Evolutionary conservation across 225 moss, liverwort and hornwort genomes (phyloP).

Genomic region (Polytrichum formosum): DNA sequence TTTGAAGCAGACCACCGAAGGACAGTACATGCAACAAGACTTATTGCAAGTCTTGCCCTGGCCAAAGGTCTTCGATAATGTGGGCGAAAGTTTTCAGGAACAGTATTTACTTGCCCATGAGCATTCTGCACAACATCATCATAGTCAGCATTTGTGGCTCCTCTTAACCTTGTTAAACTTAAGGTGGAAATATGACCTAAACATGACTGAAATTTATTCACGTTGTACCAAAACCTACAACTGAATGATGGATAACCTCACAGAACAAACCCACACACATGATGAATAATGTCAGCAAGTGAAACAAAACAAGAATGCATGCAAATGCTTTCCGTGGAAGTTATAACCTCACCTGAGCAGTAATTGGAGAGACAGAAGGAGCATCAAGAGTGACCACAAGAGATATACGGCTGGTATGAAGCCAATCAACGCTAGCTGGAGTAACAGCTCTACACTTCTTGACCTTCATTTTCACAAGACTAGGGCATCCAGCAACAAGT

Average conservation of each 20-base stretch:
- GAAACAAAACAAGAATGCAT: conserved; percentile 4
- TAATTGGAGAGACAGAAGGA: conserved; percentile 38
- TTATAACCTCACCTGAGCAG: conserved; percentile 25
- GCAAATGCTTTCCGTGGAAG: not conserved
- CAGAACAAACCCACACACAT: not conserved
- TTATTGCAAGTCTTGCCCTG: conserved; percentile 84
- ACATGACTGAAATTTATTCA: not conserved
- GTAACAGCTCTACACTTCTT: conserved; percentile 89
- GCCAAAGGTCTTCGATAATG: conserved; percentile 74
- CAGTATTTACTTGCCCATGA: conserved; percentile 42
- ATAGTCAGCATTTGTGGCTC: conserved; percentile 8
- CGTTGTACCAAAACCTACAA: not conserved
- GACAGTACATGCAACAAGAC: conserved; percentile 83
- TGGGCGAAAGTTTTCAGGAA: conserved; percentile 44
- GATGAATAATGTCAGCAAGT: not conserved
- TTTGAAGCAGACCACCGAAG: conserved; percentile 79
- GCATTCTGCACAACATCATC: conserved; percentile 42
- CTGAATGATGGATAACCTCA: not conserved
- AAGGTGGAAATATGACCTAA: not conserved
- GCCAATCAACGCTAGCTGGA: conserved; percentile 75
- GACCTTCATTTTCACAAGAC: conserved; percentile 94
- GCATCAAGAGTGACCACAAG: conserved; percentile 85
- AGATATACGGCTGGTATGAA: conserved; percentile 69
- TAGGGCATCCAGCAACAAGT: conserved; percentile 85
- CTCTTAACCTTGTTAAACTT: not conserved